phyloP scores from a whole-genome alignment of 768 basidiomycete species.

The Lactarius indigo region DNA sequence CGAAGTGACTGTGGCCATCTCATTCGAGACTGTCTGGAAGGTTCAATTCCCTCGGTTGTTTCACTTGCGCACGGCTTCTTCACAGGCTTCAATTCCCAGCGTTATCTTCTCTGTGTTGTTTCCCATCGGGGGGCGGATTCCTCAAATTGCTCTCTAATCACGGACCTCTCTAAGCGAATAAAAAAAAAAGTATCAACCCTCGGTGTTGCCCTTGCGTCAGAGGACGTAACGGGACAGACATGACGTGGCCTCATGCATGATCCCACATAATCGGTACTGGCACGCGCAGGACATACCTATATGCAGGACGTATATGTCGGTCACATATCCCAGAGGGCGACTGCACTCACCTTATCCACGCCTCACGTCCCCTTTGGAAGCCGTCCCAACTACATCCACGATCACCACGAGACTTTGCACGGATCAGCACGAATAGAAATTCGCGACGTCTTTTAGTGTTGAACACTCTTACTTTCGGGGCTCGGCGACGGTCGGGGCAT shows the following conservation, averaged over 20 bases:
- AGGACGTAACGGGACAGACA: slow-evolving; percentile 18
- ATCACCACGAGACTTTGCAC: slow-evolving; percentile 12
- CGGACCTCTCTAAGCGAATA: slow-evolving; percentile 2
- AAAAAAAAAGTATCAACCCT: neutral
- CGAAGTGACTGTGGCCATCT: slow-evolving; percentile 3
- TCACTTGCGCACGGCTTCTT: neutral
- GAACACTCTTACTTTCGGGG: neutral
- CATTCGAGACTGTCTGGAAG: neutral
- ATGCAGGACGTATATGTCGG: neutral
- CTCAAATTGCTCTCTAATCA: neutral
- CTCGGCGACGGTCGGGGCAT: neutral
- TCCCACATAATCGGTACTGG: neutral
- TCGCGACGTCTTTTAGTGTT: neutral
- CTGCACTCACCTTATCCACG: slow-evolving; percentile 1
- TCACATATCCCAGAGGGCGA: slow-evolving; percentile 7
- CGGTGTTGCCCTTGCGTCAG: slow-evolving; percentile 10
- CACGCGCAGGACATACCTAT: neutral
- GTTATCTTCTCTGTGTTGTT: neutral
- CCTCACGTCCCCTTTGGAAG: slow-evolving; percentile 1
- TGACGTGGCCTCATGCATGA: slow-evolving; percentile 13
- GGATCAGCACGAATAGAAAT: neutral
- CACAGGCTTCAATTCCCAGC: neutral
- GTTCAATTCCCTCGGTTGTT: neutral
- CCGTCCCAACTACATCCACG: neutral
- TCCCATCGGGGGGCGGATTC: neutral